Conservation (phyloP, 129 eudicot species). For the Artemisia tridentata region DNA sequence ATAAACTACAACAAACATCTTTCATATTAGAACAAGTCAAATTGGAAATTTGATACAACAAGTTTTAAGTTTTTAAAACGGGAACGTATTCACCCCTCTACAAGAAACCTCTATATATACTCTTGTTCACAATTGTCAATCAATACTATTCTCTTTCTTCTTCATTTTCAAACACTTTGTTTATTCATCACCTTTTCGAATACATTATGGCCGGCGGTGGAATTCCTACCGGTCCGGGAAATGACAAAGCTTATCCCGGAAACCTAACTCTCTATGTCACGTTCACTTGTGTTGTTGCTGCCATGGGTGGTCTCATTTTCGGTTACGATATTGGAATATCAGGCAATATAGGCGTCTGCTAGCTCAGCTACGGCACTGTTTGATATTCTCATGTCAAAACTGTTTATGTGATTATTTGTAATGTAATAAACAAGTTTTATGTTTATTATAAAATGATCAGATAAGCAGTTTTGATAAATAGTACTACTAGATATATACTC, state of each 20-base stretch:
- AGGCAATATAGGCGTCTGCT: constrained; percentile 32
- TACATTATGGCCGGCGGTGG: constrained; percentile 83
- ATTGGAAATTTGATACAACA: too few relatives aligned
- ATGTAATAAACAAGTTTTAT: too few relatives aligned
- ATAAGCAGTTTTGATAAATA: too few relatives aligned
- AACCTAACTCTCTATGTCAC: constrained; percentile 67
- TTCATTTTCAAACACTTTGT: constrained; percentile 3
- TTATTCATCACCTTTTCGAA: not conserved
- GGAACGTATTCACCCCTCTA: too few relatives aligned
- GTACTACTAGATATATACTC: too few relatives aligned
- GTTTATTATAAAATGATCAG: too few relatives aligned
- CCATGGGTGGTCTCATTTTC: constrained; percentile 96
- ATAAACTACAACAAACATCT: too few relatives aligned
- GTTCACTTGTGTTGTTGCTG: constrained; percentile 77
- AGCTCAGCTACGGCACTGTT: too few relatives aligned
- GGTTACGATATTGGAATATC: constrained; percentile 97
- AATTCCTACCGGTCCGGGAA: constrained; percentile 42
- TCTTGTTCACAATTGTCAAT: not conserved
- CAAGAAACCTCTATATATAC: constrained; percentile 24
- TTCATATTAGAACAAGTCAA: too few relatives aligned
- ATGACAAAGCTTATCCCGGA: constrained; percentile 74
- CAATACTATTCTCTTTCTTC: constrained; percentile 16
- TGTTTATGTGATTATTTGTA: too few relatives aligned
- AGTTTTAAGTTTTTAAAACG: too few relatives aligned
- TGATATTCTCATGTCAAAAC: too few relatives aligned